phyloP scores from a whole-genome alignment of 1,284 basidiomycete species.

The Peniophora sp. region DNA sequence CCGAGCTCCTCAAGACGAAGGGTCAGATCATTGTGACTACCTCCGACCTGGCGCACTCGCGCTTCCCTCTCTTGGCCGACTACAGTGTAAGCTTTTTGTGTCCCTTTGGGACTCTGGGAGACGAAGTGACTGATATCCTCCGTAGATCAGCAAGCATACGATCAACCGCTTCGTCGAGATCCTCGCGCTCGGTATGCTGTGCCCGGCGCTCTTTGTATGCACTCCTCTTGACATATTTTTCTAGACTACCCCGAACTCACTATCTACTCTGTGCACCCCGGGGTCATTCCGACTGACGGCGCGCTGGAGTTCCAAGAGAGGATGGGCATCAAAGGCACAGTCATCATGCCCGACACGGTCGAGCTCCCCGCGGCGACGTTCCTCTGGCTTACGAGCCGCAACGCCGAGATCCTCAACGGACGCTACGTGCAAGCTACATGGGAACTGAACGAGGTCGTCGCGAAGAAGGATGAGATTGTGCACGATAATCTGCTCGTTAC shows the following conservation, averaged over 20 bases:
- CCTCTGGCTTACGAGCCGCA: neutral
- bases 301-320: neutral
- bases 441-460: neutral
- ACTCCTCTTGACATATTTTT: too few species aligned
- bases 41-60: neutral
- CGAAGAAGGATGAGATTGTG: neutral
- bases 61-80: neutral
- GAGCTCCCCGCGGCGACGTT: neutral
- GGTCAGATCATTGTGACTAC: neutral
- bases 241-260: neutral
- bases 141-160: neutral
- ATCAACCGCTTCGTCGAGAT: neutral
- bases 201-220: slow-evolving; percentile 18
- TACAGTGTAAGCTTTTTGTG: neutral
- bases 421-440: neutral
- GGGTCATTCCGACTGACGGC: neutral
- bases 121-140: too few species aligned
- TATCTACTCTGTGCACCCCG: neutral
- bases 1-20: neutral
- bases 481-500: neutral
- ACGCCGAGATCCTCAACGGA: neutral
- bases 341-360: neutral
- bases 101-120: too few species aligned
- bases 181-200: too few species aligned
- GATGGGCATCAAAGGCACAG: neutral